These are phyloP conservation scores for Hyphodiscus sp. DNA, from an alignment of 2,329 filamentous ascomycete genomes.

Conservation along the genomic window DNA sequence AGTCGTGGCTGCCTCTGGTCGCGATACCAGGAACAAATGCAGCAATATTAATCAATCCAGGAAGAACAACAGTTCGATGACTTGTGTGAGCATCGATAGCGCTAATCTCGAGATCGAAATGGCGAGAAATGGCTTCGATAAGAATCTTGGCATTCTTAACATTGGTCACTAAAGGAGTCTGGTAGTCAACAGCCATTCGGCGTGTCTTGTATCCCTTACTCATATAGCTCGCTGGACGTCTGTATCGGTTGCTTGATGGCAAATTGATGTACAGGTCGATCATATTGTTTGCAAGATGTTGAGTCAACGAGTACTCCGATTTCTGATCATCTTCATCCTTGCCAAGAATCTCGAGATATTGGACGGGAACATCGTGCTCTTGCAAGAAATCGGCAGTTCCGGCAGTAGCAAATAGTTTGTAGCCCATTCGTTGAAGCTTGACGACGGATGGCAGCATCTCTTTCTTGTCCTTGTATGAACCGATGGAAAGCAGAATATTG, in stretches of 20 bases:
- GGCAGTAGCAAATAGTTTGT: constrained; percentile 91
- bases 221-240: constrained; percentile 96
- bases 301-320: constrained; percentile 92
- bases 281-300: constrained; percentile 94
- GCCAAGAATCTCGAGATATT: constrained; percentile 84
- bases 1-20: constrained; percentile 56
- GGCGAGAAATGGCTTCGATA: constrained; percentile 85
- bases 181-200: constrained; percentile 92
- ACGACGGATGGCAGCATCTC: constrained; percentile 92
- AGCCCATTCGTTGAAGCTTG: constrained; percentile 85
- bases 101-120: constrained; percentile 77
- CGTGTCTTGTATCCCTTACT: constrained; percentile 94
- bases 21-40: constrained; percentile 72
- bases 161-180: constrained; percentile 94
- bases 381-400: constrained; percentile 96
- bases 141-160: constrained; percentile 99
- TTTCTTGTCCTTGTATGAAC: constrained; percentile 95
- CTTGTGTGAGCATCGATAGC: constrained; percentile 90
- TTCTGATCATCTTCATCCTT: constrained; percentile 77
- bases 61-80: constrained; percentile 66
- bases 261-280: constrained; percentile 99
- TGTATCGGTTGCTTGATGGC: constrained; percentile 97
- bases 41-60: constrained; percentile 72
- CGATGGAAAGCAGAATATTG: constrained; percentile 92
- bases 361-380: constrained; percentile 84